A percentile compares a stretch with the other conserved stretches of the same genome.
Conservation (phyloP, 495 filamentous ascomycete species). For the Aspergillus saccharolyticus region DNA sequence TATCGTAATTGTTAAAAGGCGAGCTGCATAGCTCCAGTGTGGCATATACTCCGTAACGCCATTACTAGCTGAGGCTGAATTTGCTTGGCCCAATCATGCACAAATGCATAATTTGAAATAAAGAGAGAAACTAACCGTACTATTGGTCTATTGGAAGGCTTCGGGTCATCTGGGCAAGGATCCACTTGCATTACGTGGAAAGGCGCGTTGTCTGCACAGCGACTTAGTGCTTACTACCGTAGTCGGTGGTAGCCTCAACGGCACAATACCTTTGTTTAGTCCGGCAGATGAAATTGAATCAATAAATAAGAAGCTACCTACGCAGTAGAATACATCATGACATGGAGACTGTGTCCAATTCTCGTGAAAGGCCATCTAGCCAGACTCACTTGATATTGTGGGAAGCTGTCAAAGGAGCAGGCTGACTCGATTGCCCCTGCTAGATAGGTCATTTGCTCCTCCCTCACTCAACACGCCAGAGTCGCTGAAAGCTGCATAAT, state of each 20-base stretch:
- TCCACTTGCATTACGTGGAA: background rate
- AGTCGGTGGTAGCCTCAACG: no score
- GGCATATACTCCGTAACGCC: no score
- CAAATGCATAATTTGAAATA: no score
- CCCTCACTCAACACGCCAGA: conserved; percentile 13
- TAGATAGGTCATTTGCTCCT: conserved; percentile 3
- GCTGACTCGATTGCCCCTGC: background rate
- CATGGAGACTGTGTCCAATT: conserved; percentile 24
- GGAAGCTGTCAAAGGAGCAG: conserved; percentile 10
- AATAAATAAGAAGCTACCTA: conserved; percentile 16
- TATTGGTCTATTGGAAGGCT: background rate
- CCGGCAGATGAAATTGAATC: background rate
- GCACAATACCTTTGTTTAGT: no score
- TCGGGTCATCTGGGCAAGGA: background rate
- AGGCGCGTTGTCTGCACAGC: no score
- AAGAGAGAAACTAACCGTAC: no score
- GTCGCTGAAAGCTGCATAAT: conserved; percentile 25
- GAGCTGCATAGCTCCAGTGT: background rate
- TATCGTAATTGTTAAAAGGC: background rate
- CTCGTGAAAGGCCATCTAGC: conserved; percentile 19
- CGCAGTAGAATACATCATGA: conserved; percentile 26
- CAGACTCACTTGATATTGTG: conserved; percentile 13
- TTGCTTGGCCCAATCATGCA: no score
- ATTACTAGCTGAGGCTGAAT: no score
- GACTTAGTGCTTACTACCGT: no score